Base-by-base conservation (phyloP, 2,329 filamentous ascomycete species). In the Beauveria scarabaeidicola region DNA sequence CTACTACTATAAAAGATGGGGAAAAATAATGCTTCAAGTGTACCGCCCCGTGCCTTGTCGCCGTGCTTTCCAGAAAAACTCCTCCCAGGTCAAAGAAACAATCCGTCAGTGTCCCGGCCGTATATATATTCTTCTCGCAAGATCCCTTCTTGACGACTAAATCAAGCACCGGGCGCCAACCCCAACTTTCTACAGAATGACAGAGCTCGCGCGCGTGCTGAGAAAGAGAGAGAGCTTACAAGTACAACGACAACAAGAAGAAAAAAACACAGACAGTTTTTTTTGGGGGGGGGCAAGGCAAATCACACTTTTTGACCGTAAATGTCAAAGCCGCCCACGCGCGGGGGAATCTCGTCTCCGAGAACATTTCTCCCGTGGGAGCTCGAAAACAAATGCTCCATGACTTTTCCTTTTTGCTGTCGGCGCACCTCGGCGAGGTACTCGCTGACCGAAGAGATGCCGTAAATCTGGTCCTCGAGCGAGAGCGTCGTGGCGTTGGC, bases 401-500 rank as follows among this genome's bases (percentile, higher is more conserved):
- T 85, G 66, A 94, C 77, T 73, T 90, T 91, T 61, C 84, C 83
- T 78, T 93, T 94, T 75, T 97, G 93, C 65, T 82, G 81, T 64
- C 90, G 83, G 44, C 93, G 78, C 41, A 95, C 85, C 9, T 80
- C 83, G 63, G 88, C 87, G 10, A 97, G 79, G 69, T 95, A 89
- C 13, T 81, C 81, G 66, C 91, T 89, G 3, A 91, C 92, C 25
- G 88, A 87, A 66, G 90, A 87, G 21, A 97, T 73, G 5, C 93
- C 91, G 48, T 80, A 79, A 65, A 97, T 90, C 77, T 97, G 93
- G 67, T 92, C 89, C 62, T 93, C 89, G 19, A 97, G 80, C 1
- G 86, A 86, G 19, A 93, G 77, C 27, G 17, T 36, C 2, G 47
- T 50, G 47, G 85, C 89, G 63, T 85, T 90, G 13, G 78, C 79